Percentiles rank a stretch among this genome's conserved stretches.
Evolutionary conservation across 2,329 filamentous ascomycete genomes (phyloP).

Genomic region (Aureobasidium sp.): DNA sequence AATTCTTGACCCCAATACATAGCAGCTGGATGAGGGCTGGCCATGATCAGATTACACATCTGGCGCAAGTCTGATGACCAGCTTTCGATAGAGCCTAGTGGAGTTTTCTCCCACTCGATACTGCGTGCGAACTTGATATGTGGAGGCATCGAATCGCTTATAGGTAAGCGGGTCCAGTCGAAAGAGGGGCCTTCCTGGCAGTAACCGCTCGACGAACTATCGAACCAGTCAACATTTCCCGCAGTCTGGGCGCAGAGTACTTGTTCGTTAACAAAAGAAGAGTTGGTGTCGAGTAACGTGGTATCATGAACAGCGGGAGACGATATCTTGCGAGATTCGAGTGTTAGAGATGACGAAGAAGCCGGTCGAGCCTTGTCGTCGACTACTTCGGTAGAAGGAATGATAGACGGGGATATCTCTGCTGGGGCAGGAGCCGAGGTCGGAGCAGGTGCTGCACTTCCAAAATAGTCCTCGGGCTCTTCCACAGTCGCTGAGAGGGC

Average conservation of each 20-base stretch:
- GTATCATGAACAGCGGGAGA: constrained; percentile 13
- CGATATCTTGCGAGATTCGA: not conserved
- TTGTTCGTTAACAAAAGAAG: constrained; percentile 28
- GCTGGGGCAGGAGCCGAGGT: not conserved
- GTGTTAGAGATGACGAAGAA: not conserved
- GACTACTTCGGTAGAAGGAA: constrained; percentile 12
- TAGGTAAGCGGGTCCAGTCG: constrained; percentile 69
- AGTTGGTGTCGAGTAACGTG: not conserved
- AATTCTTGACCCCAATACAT: constrained; percentile 72
- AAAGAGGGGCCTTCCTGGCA: constrained; percentile 45
- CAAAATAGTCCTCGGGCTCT: constrained; percentile 36
- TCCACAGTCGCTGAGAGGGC: not conserved
- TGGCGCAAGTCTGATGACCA: constrained; percentile 65
- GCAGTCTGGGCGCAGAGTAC: constrained; percentile 31
- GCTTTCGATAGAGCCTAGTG: constrained; percentile 64
- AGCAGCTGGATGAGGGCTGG: constrained; percentile 55
- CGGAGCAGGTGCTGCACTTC: constrained; percentile 20
- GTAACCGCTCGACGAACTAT: constrained; percentile 20
- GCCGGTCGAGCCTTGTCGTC: not conserved
- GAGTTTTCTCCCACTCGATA: constrained; percentile 63
- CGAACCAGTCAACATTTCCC: constrained; percentile 24
- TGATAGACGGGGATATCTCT: not conserved
- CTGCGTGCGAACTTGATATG: constrained; percentile 67
- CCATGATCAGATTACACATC: constrained; percentile 79
- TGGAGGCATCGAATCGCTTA: constrained; percentile 53